phyloP scores from a whole-genome alignment of 2,329 filamentous ascomycete genomes.

The Phoma sp. region DNA sequence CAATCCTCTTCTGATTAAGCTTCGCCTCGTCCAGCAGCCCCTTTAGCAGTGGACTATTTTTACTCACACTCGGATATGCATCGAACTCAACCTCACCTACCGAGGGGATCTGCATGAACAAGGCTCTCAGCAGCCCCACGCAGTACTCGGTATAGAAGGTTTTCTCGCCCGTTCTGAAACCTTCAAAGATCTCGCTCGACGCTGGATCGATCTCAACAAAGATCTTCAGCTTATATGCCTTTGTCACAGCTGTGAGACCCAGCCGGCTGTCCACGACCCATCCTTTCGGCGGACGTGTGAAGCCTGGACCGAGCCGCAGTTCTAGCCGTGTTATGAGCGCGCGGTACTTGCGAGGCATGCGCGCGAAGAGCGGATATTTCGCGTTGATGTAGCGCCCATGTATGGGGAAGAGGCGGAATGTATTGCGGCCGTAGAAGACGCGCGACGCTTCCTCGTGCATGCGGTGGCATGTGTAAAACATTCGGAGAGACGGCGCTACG shows the following conservation, averaged over 20 bases:
- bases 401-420: slow-evolving; percentile 60
- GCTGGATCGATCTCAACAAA: slow-evolving; percentile 77
- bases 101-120: slow-evolving; percentile 64
- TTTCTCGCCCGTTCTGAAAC: slow-evolving; percentile 66
- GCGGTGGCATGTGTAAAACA: slow-evolving; percentile 68
- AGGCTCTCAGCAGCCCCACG: slow-evolving; percentile 60
- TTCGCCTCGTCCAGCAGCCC: slow-evolving; percentile 63
- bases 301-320: slow-evolving; percentile 75
- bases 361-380: slow-evolving; percentile 73
- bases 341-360: slow-evolving; percentile 67
- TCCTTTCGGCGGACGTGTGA: slow-evolving; percentile 70
- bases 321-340: slow-evolving; percentile 68
- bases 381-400: slow-evolving; percentile 71
- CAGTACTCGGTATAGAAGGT: slow-evolving; percentile 76
- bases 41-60: slow-evolving; percentile 68
- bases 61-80: slow-evolving; percentile 69
- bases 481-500: slow-evolving; percentile 64
- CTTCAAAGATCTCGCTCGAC: slow-evolving; percentile 68
- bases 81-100: slow-evolving; percentile 71
- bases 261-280: slow-evolving; percentile 73
- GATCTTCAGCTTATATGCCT: slow-evolving; percentile 66
- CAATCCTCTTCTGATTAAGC: slow-evolving; percentile 59
- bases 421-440: slow-evolving; percentile 59
- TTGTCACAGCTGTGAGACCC: slow-evolving; percentile 67
- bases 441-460: slow-evolving; percentile 60